Conservation (phyloP, 345 rosid genomes). For the Geranium rotundifolium region DNA sequence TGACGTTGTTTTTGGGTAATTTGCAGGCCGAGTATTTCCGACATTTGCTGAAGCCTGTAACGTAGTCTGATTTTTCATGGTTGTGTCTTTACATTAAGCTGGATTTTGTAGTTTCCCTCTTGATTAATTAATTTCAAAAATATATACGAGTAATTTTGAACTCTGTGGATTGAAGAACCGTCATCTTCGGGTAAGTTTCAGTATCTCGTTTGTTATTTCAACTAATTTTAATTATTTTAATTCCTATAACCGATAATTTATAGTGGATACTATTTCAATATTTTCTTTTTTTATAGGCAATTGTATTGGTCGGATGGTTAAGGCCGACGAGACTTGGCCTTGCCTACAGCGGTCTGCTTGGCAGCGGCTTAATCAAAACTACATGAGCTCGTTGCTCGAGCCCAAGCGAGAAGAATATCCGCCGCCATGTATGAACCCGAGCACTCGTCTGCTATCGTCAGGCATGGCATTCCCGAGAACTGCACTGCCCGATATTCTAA, state of each 20-base stretch:
- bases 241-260: too few relatives aligned
- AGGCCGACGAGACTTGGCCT: constrained; percentile 15
- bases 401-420: constrained; percentile 27
- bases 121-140: constrained; percentile 23
- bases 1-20: too few relatives aligned
- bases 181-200: constrained; percentile 32
- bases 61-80: constrained; percentile 45
- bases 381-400: constrained; percentile 36
- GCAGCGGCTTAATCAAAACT: constrained; percentile 30
- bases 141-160: constrained; percentile 15
- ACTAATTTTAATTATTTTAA: too few relatives aligned
- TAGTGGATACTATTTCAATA: too few relatives aligned
- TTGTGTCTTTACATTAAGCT: constrained; percentile 28
- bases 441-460: constrained; percentile 3
- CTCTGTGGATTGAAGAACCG: constrained; percentile 18
- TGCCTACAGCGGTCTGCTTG: constrained; percentile 22
- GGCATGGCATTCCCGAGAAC: too few relatives aligned
- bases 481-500: too few relatives aligned
- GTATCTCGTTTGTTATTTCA: neutral
- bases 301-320: constrained; percentile 26
- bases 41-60: constrained; percentile 92
- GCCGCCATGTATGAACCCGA: constrained; percentile 18
- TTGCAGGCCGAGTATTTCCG: constrained; percentile 93
- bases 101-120: constrained; percentile 27
- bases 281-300: constrained; percentile 19